Conservation (phyloP, 768 basidiomycete species). For the Suillus discolor region DNA sequence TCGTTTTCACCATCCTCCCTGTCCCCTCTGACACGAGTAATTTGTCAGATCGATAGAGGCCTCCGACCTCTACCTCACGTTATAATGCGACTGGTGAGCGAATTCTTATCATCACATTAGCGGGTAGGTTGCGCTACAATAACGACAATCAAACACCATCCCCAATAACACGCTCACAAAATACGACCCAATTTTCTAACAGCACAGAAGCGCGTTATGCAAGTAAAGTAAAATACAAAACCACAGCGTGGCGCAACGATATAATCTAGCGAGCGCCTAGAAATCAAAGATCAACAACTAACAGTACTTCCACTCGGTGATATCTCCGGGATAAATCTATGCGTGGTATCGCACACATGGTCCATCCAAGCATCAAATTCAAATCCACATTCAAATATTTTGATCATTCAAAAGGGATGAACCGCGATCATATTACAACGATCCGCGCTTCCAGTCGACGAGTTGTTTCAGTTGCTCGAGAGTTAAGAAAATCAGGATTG, state of each 20-base stretch:
- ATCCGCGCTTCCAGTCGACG: conserved; percentile 59
- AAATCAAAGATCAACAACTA: neutral
- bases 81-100: neutral
- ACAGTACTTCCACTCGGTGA: neutral
- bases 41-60: neutral
- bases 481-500: conserved; percentile 85
- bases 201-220: neutral
- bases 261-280: neutral
- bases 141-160: neutral
- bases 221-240: neutral
- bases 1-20: neutral
- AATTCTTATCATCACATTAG: neutral
- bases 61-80: neutral
- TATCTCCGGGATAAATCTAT: conserved; percentile 2
- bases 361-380: neutral
- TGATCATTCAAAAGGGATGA: neutral
- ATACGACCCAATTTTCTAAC: neutral
- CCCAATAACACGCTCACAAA: neutral
- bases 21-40: neutral
- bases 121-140: neutral
- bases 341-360: conserved; percentile 6
- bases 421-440: conserved; percentile 13
- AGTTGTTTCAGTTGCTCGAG: conserved; percentile 78
- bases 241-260: neutral
- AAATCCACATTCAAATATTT: neutral